phyloP scores from a whole-genome alignment of 2,329 filamentous ascomycete species.

The Escovopsis sp. region DNA sequence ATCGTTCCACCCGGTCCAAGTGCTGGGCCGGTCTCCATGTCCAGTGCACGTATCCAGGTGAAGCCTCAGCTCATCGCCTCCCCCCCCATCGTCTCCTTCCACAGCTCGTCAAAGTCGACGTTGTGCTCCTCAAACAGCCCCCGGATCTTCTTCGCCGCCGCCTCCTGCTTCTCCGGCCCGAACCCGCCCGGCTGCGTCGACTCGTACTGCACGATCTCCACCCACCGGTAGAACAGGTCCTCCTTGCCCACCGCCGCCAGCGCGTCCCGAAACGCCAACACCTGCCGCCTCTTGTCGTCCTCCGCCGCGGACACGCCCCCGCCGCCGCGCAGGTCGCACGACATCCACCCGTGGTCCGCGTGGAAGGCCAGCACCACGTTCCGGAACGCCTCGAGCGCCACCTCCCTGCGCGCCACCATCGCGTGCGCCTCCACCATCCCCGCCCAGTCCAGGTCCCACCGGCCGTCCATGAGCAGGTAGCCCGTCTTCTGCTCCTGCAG shows the following conservation, averaged over 20 bases:
- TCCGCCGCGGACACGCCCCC: slow-evolving; percentile 36
- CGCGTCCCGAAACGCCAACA: slow-evolving; percentile 66
- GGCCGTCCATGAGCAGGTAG: slow-evolving; percentile 67
- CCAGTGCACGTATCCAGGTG: neutral
- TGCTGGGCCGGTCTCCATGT: too few species aligned
- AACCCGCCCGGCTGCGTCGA: slow-evolving; percentile 66
- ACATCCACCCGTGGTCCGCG: slow-evolving; percentile 51
- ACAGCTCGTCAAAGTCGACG: slow-evolving; percentile 71
- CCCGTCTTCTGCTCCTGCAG: slow-evolving; percentile 66
- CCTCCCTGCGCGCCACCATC: slow-evolving; percentile 48
- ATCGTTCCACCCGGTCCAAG: too few species aligned
- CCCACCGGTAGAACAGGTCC: slow-evolving; percentile 79
- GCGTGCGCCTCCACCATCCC: slow-evolving; percentile 61
- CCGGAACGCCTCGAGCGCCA: slow-evolving; percentile 51
- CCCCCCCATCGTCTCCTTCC: slow-evolving; percentile 45
- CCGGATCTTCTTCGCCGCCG: slow-evolving; percentile 58
- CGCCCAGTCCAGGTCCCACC: slow-evolving; percentile 80
- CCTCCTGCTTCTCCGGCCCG: slow-evolving; percentile 54
- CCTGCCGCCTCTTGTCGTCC: slow-evolving; percentile 53
- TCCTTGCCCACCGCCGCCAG: slow-evolving; percentile 68
- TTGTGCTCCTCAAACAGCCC: slow-evolving; percentile 58
- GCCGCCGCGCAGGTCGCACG: slow-evolving; percentile 42
- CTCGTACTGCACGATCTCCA: slow-evolving; percentile 83
- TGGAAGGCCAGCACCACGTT: slow-evolving; percentile 55
- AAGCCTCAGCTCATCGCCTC: neutral